A percentile compares a stretch with the other conserved stretches of the same genome.
Evolutionary conservation across 805 yeast species (phyloP).

Genomic region (Monosporozyma aquatica): DNA sequence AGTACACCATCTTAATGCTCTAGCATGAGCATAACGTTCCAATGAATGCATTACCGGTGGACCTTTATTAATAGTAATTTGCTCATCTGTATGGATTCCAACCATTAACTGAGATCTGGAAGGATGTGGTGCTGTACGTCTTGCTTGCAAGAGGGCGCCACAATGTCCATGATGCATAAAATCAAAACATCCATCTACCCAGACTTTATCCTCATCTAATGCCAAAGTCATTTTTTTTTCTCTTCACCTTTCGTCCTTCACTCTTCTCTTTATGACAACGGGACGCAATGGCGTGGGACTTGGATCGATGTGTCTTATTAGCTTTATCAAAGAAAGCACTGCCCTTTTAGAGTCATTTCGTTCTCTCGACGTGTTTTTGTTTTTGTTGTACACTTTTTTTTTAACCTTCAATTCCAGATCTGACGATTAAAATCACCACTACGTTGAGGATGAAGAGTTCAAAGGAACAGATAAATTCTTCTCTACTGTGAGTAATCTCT

Average conservation of each 20-base stretch:
- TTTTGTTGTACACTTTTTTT: no score
- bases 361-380: no score
- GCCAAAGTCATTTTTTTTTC: no score
- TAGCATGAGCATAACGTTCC: constrained; percentile 78
- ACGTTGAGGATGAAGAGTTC: no score
- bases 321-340: no score
- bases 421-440: no score
- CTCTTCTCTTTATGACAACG: no score
- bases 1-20: constrained; percentile 85
- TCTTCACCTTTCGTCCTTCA: no score
- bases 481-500: constrained; percentile 55
- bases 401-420: no score
- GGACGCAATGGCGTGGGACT: no score
- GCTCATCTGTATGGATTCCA: constrained; percentile 91
- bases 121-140: constrained; percentile 52
- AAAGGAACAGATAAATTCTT: constrained; percentile 2
- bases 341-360: no score
- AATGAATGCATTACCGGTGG: constrained; percentile 84
- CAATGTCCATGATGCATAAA: constrained; percentile 98
- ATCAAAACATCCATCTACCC: constrained; percentile 98
- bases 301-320: no score
- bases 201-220: constrained; percentile 40
- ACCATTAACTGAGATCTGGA: constrained; percentile 32
- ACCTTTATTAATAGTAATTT: constrained; percentile 74
- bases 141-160: constrained; percentile 91